Conservation (phyloP, 306 rosid species). For the Aeschynomene evenia region DNA sequence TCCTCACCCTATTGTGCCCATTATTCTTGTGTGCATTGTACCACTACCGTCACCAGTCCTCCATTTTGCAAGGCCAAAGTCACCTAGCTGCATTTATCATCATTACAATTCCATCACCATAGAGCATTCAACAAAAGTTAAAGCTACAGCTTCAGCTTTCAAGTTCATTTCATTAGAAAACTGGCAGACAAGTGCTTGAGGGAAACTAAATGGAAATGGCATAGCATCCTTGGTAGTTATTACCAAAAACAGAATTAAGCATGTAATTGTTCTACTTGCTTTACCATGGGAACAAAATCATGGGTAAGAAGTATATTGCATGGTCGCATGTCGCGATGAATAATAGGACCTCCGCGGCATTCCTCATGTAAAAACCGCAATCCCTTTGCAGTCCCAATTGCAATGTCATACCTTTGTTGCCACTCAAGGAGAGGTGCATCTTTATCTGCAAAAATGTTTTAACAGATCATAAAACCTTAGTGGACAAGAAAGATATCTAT, state of each 20-base stretch:
- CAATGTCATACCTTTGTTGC: conserved; percentile 75
- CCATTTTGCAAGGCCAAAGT: conserved; percentile 91
- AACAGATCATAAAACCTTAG: neutral
- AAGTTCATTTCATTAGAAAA: neutral
- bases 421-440: conserved; percentile 59
- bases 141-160: too few species aligned
- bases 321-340: conserved; percentile 84
- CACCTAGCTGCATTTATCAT: conserved; percentile 58
- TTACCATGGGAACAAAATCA: conserved; percentile 84
- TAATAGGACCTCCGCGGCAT: conserved; percentile 86
- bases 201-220: neutral
- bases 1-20: conserved; percentile 83
- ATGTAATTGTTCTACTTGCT: neutral
- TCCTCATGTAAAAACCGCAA: conserved; percentile 88
- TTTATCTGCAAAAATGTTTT: conserved; percentile 40
- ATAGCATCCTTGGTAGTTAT: neutral
- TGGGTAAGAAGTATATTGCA: conserved; percentile 89
- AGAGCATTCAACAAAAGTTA: neutral
- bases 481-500: neutral
- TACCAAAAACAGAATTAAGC: neutral
- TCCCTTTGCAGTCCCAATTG: conserved; percentile 89
- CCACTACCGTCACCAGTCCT: conserved; percentile 56
- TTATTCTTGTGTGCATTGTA: conserved; percentile 56
- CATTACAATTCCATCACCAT: too few species aligned
- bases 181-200: neutral